Conservation (phyloP, 1,284 basidiomycete genomes). For the Sporisorium graminicola region DNA sequence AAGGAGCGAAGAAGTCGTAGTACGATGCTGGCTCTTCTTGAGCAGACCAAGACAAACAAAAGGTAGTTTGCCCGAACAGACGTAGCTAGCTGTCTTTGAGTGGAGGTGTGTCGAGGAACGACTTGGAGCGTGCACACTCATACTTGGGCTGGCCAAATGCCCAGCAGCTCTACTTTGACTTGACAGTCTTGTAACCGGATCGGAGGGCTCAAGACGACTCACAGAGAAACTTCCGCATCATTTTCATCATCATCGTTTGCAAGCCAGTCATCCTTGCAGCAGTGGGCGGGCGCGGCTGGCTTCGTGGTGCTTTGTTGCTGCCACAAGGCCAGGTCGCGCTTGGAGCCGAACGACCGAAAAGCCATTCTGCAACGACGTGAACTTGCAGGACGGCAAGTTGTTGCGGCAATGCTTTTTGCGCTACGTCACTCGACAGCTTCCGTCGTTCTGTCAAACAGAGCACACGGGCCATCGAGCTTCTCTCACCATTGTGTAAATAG, state of each 20-base stretch:
- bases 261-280: slow-evolving; percentile 22
- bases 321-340: neutral
- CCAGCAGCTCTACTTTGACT: too few relatives aligned
- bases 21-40: neutral
- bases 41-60: neutral
- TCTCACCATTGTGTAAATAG: neutral
- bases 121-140: neutral
- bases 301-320: neutral
- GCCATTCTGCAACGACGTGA: neutral
- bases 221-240: neutral
- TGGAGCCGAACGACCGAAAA: neutral
- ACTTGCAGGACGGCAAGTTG: neutral
- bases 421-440: slow-evolving; percentile 39
- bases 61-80: slow-evolving; percentile 9
- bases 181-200: slow-evolving; percentile 2
- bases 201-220: neutral
- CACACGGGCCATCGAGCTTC: slow-evolving; percentile 22
- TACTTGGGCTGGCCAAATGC: neutral
- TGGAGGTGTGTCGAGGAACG: slow-evolving; percentile 2
- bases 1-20: neutral
- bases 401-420: neutral
- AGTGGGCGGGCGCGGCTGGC: neutral
- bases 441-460: slow-evolving; percentile 15
- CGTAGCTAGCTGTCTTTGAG: neutral
- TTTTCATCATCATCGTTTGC: neutral